Conservation (phyloP, 768 basidiomycete genomes). For the Xerocomus brunneocitrinus region DNA sequence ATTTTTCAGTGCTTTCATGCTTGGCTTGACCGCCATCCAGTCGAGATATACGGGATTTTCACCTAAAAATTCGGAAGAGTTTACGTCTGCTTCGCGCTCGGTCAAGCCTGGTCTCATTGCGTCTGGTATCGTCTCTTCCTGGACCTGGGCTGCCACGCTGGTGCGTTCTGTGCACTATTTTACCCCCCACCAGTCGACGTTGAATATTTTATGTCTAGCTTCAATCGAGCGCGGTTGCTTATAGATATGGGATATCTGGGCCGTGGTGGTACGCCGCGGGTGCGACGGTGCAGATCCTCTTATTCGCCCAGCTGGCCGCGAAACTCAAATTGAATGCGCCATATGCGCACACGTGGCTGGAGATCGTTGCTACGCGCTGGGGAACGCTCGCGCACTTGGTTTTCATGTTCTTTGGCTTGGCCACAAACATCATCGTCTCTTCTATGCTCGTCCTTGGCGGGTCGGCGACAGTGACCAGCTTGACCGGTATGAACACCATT, state of each 20-base stretch:
- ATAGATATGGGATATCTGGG: slow-evolving; percentile 79
- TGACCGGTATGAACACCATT: slow-evolving; percentile 88
- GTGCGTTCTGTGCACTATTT: slow-evolving; percentile 29
- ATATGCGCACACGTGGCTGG: slow-evolving; percentile 81
- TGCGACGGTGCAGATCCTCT: slow-evolving; percentile 81
- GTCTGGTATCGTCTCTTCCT: slow-evolving; percentile 87
- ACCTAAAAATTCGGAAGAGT: slow-evolving; percentile 76
- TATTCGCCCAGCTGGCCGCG: slow-evolving; percentile 89
- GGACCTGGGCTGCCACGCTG: slow-evolving; percentile 86
- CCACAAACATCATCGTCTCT: slow-evolving; percentile 90
- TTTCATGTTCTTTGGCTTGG: slow-evolving; percentile 91
- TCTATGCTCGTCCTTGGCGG: slow-evolving; percentile 79
- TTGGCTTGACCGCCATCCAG: slow-evolving; percentile 74
- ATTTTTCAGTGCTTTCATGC: slow-evolving; percentile 83
- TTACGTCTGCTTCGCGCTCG: slow-evolving; percentile 74
- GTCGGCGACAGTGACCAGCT: slow-evolving; percentile 79
- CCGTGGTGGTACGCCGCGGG: slow-evolving; percentile 92
- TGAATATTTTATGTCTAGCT: slow-evolving; percentile 36
- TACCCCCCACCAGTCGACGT: not conserved
- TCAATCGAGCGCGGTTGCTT: slow-evolving; percentile 80
- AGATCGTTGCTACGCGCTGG: slow-evolving; percentile 81
- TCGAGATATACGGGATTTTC: slow-evolving; percentile 80
- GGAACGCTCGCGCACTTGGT: slow-evolving; percentile 73
- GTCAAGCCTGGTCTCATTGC: slow-evolving; percentile 92
- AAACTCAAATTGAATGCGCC: slow-evolving; percentile 92